Evolutionary conservation across 208 protist species (phyloP).

Genomic region (Trypanosoma avium): DNA sequence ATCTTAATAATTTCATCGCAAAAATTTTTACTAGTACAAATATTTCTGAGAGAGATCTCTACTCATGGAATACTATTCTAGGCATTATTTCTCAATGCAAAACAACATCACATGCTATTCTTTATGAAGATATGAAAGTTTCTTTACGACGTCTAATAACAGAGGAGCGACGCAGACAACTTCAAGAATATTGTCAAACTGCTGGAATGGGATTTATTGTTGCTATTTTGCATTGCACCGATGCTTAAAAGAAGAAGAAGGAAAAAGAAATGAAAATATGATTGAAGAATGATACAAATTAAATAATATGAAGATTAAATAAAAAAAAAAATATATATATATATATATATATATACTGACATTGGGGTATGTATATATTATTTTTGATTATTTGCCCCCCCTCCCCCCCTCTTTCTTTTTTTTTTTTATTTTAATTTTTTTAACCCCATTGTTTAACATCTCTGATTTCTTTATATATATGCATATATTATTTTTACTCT

Average conservation of each 20-base stretch:
- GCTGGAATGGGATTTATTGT: conserved; percentile 10
- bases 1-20: conserved; percentile 4
- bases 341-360: too few species aligned
- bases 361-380: too few species aligned
- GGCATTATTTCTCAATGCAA: not conserved
- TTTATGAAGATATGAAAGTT: conserved; percentile 17
- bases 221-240: not conserved
- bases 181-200: conserved; percentile 10
- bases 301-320: too few species aligned
- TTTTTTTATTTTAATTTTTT: too few species aligned
- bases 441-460: too few species aligned
- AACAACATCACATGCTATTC: conserved; percentile 1
- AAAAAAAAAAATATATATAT: too few species aligned
- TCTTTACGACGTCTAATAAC: conserved; percentile 1
- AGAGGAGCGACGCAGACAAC: conserved; percentile 9
- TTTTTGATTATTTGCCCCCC: too few species aligned
- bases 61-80: conserved; percentile 11
- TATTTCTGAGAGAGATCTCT: conserved; percentile 1
- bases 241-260: not conserved
- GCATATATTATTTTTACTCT: too few species aligned
- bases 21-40: conserved; percentile 1
- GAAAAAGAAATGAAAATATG: too few species aligned
- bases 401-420: too few species aligned
- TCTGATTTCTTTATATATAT: too few species aligned
- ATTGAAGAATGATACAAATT: too few species aligned